Percentiles rank a stretch among this genome's conserved stretches.
These are phyloP conservation scores for Fistulinella cinereoalba DNA, from an alignment of 1,284 basidiomycete species.

Conservation along the genomic window DNA sequence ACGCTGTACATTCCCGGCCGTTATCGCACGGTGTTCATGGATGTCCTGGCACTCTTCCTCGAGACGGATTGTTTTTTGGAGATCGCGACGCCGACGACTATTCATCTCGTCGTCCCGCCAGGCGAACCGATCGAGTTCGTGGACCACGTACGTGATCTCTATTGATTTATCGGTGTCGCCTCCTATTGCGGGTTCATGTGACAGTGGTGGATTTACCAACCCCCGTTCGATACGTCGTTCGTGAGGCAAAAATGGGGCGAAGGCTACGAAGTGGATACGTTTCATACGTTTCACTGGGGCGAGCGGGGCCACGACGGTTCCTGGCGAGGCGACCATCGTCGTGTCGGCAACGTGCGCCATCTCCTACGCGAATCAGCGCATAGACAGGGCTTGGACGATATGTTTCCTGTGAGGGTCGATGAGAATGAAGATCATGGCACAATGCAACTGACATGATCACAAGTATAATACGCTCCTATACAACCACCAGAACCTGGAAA, in stretches of 20 bases:
- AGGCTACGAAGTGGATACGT: constrained; percentile 48
- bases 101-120: constrained; percentile 41
- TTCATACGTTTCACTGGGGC: constrained; percentile 51
- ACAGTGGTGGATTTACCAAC: constrained; percentile 50
- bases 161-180: background rate
- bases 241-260: constrained; percentile 45
- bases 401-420: constrained; percentile 18
- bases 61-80: constrained; percentile 50
- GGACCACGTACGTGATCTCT: constrained; percentile 41
- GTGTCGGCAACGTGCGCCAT: constrained; percentile 38
- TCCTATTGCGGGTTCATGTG: background rate
- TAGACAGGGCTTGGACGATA: constrained; percentile 34
- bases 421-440: background rate
- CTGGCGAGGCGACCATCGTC: constrained; percentile 37
- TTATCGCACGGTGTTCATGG: constrained; percentile 39
- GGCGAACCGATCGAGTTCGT: constrained; percentile 44
- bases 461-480: no score
- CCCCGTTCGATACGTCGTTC: constrained; percentile 44
- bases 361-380: constrained; percentile 39
- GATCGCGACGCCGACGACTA: constrained; percentile 45
- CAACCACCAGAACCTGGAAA: no score
- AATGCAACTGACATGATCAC: background rate
- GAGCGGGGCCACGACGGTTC: constrained; percentile 35
- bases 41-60: constrained; percentile 42
- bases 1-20: constrained; percentile 47